A percentile compares a stretch with the other conserved stretches of the same genome.
phyloP scores from a whole-genome alignment of 2,329 filamentous ascomycete species.

The Microcyclospora pomicola region DNA sequence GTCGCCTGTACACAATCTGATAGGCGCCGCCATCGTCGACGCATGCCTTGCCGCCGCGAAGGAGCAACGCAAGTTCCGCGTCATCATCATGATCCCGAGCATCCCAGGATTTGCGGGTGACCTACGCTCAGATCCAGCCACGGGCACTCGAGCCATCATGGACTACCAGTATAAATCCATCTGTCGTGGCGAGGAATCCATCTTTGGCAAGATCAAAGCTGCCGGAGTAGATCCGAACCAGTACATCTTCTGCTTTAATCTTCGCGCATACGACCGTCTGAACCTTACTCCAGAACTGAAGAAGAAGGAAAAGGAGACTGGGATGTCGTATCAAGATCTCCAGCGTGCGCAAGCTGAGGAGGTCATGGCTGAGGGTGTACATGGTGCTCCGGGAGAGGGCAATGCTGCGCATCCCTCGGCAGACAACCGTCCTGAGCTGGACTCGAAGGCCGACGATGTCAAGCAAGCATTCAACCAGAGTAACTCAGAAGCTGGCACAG shows the following conservation, averaged over 20 bases:
- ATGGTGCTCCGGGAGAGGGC: conserved; percentile 36
- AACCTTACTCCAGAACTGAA: conserved; percentile 65
- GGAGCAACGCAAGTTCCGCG: conserved; percentile 73
- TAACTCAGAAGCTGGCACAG: conserved; percentile 18
- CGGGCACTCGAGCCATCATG: conserved; percentile 88
- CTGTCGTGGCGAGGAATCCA: conserved; percentile 78
- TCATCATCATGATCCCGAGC: conserved; percentile 81
- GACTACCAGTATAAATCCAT: conserved; percentile 98
- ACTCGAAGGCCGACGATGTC: conserved; percentile 1
- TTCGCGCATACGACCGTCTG: conserved; percentile 82
- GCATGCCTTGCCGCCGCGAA: conserved; percentile 69
- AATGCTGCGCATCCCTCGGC: conserved; percentile 1
- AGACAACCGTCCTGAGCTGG: conserved; percentile 1
- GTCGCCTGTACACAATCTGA: conserved; percentile 69
- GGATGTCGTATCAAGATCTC: conserved; percentile 71
- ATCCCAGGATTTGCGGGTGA: conserved; percentile 93
- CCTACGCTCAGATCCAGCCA: conserved; percentile 66
- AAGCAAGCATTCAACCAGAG: conserved; percentile 12
- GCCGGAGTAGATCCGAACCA: conserved; percentile 65
- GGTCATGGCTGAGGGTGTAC: conserved; percentile 63
- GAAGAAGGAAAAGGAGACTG: conserved; percentile 65
- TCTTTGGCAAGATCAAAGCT: conserved; percentile 62
- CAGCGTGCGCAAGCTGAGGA: conserved; percentile 81
- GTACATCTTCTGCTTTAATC: conserved; percentile 86
- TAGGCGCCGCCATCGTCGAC: conserved; percentile 82